These are phyloP conservation scores for Pseudogymnoascus sp. DNA, from an alignment of 2,329 filamentous ascomycete species.

Conservation along the genomic window DNA sequence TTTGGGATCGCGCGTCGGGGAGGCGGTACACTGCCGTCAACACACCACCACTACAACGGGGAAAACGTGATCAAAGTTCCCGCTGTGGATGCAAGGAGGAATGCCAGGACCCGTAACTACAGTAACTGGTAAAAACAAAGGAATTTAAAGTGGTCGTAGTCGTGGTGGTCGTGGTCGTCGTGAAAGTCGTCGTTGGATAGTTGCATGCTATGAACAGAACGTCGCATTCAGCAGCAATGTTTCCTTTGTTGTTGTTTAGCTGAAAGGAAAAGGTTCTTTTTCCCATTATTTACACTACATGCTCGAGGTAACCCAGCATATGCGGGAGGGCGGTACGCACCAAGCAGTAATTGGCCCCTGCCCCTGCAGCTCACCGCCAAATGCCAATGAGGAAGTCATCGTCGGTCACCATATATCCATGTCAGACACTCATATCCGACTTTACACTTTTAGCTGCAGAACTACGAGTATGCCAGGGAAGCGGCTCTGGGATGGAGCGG, in stretches of 20 bases:
- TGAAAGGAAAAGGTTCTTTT: not conserved
- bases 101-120: conserved; percentile 2
- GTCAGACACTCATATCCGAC: not conserved
- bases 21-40: conserved; percentile 7
- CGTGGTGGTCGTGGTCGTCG: not conserved
- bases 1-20: conserved; percentile 11
- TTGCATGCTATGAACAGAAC: not conserved
- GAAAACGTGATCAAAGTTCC: conserved; percentile 3
- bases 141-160: not conserved
- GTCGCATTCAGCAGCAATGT: not conserved
- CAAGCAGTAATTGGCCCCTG: conserved; percentile 11
- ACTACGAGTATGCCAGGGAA: not conserved
- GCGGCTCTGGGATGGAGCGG: not conserved
- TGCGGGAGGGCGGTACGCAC: conserved; percentile 6
- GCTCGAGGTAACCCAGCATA: conserved; percentile 3
- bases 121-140: conserved; percentile 3
- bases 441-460: not conserved
- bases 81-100: not conserved
- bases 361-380: conserved; percentile 9
- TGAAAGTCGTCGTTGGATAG: not conserved
- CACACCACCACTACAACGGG: conserved; percentile 9
- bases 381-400: conserved; percentile 1
- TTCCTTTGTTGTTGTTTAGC: conserved; percentile 5
- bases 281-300: conserved; percentile 5
- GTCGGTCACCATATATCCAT: not conserved